Conservation (phyloP, 106 monocot species). For the Dendrobium huoshanense region DNA sequence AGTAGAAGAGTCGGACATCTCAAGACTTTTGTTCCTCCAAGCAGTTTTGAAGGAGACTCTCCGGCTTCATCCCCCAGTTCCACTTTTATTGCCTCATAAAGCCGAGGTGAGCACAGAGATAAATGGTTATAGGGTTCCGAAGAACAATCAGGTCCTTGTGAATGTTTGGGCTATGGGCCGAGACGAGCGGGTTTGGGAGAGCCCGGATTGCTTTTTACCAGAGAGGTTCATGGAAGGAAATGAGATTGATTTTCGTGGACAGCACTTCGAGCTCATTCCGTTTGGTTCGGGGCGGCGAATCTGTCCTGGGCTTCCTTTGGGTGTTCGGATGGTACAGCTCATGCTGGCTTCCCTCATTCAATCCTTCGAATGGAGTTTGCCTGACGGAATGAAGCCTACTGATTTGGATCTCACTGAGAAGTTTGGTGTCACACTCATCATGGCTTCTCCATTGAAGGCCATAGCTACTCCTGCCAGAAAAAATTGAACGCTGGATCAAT, state of each 20-base stretch:
- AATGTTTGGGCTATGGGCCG: constrained; percentile 13
- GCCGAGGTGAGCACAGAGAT: constrained; percentile 7
- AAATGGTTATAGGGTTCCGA: not conserved
- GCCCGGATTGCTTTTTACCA: not conserved
- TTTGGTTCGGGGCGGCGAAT: constrained; percentile 19
- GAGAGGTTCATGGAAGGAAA: constrained; percentile 2
- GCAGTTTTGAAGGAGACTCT: constrained; percentile 54
- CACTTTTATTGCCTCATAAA: constrained; percentile 37
- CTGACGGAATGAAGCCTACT: not conserved
- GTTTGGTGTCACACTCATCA: constrained; percentile 5
- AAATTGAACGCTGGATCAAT: too few relatives aligned
- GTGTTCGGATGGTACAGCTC: constrained; percentile 10
- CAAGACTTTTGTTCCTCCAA: constrained; percentile 29
- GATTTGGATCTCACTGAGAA: constrained; percentile 10
- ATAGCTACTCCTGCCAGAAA: constrained; percentile 3
- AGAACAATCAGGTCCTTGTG: not conserved
- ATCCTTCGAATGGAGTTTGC: constrained; percentile 12
- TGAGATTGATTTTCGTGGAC: not conserved
- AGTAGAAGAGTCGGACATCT: constrained; percentile 36
- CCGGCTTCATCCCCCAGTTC: constrained; percentile 39
- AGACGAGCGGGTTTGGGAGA: not conserved
- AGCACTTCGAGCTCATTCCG: not conserved
- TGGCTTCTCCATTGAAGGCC: constrained; percentile 10
- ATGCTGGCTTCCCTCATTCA: constrained; percentile 15
- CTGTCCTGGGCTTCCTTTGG: constrained; percentile 12